phyloP scores from a whole-genome alignment of 2,329 filamentous ascomycete species.

The Neonectria ditissima region DNA sequence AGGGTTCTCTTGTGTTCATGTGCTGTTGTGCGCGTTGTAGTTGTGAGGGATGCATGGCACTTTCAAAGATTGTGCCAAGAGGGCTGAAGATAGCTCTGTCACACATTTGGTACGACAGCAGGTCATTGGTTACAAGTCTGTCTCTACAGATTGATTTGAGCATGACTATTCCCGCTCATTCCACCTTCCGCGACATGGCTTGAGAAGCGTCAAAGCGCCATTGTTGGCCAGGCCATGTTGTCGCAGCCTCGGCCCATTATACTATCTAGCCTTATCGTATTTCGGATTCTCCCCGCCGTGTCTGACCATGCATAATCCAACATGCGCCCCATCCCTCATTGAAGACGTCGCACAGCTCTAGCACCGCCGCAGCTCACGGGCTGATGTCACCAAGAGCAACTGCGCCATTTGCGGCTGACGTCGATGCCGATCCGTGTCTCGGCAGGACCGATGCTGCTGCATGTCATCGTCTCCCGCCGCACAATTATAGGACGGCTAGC shows the following conservation, averaged over 20 bases:
- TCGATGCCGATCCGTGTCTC: slow-evolving; percentile 36
- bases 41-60: background rate
- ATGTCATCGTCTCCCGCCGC: slow-evolving; percentile 5
- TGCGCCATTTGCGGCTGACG: slow-evolving; percentile 34
- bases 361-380: slow-evolving; percentile 28
- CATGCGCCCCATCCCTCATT: background rate
- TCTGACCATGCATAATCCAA: slow-evolving; percentile 14
- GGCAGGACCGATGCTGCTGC: slow-evolving; percentile 24
- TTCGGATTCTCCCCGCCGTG: background rate
- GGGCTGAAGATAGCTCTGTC: background rate
- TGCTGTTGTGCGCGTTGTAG: background rate
- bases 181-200: background rate
- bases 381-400: slow-evolving; percentile 30
- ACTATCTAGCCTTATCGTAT: background rate
- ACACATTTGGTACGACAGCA: background rate
- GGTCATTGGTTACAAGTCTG: background rate
- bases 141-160: too few relatives aligned
- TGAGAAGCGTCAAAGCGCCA: background rate
- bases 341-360: slow-evolving; percentile 3
- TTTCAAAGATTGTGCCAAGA: too few relatives aligned
- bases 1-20: background rate
- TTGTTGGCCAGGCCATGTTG: background rate
- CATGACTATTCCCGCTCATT: background rate
- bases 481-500: background rate
- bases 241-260: background rate